A percentile compares a stretch with the other conserved stretches of the same genome.
Evolutionary conservation across 345 rosid species (phyloP).

Genomic region (Gossypium herbaceum): DNA sequence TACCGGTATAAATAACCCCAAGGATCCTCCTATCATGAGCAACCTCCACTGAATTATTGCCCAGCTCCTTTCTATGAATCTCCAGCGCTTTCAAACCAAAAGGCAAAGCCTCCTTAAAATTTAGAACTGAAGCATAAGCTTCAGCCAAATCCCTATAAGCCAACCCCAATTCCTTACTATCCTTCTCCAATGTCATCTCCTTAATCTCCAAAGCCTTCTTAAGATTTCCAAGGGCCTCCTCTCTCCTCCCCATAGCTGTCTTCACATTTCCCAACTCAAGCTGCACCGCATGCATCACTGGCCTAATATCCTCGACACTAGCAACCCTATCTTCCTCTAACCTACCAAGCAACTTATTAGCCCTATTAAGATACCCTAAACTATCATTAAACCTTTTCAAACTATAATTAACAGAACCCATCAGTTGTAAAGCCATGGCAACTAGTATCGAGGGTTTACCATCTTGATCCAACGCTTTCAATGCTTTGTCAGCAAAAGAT

Average conservation of each 20-base stretch:
- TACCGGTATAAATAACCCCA: constrained; percentile 83
- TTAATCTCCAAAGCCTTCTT: constrained; percentile 77
- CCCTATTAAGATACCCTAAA: constrained; percentile 71
- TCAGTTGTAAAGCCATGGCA: constrained; percentile 73
- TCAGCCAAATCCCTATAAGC: constrained; percentile 72
- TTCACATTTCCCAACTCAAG: constrained; percentile 80
- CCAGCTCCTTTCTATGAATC: constrained; percentile 64
- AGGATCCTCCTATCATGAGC: constrained; percentile 80
- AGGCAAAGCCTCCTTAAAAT: constrained; percentile 79
- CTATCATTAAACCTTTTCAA: constrained; percentile 76
- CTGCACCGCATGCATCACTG: constrained; percentile 69
- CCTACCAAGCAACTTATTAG: constrained; percentile 57
- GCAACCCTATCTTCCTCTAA: constrained; percentile 49
- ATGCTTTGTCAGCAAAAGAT: constrained; percentile 62
- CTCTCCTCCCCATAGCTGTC: constrained; percentile 87
- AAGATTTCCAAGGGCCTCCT: constrained; percentile 78
- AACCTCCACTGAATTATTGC: constrained; percentile 78
- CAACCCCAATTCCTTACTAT: constrained; percentile 71
- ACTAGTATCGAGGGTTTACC: constrained; percentile 48
- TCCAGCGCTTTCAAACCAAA: constrained; percentile 67
- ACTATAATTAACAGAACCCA: constrained; percentile 68
- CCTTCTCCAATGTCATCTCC: constrained; percentile 61
- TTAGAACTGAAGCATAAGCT: constrained; percentile 76
- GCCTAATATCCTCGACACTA: constrained; percentile 51
- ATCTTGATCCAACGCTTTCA: constrained; percentile 49